phyloP scores from a whole-genome alignment of 352 stramenopile genomes.

The Globisporangium yorkense region DNA sequence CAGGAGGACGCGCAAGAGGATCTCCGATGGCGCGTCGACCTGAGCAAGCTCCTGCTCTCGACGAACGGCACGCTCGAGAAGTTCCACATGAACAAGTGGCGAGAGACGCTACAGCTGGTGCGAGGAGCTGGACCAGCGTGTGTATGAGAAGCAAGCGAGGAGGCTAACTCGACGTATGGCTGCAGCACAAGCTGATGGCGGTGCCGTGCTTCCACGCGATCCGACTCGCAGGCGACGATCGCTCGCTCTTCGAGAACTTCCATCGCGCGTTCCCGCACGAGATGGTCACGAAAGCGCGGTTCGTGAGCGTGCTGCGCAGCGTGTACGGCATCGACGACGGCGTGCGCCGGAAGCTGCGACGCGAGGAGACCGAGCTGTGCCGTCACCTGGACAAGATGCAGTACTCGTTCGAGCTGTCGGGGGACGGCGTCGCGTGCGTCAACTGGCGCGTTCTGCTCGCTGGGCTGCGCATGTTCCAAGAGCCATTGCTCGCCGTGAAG shows the following conservation, averaged over 20 bases:
- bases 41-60: slow-evolving; percentile 6
- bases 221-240: slow-evolving; percentile 50
- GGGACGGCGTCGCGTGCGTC: slow-evolving; percentile 41
- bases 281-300: slow-evolving; percentile 59
- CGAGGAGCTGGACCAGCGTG: not conserved
- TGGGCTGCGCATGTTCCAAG: slow-evolving; percentile 47
- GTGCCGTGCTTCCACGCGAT: slow-evolving; percentile 38
- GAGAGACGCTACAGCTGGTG: slow-evolving; percentile 47
- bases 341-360: slow-evolving; percentile 15
- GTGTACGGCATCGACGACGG: slow-evolving; percentile 38
- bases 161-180: not conserved
- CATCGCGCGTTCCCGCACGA: slow-evolving; percentile 65
- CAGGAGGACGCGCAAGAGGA: not conserved
- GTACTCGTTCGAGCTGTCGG: slow-evolving; percentile 50
- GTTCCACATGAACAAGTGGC: slow-evolving; percentile 63
- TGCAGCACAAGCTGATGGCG: slow-evolving; percentile 33
- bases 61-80: slow-evolving; percentile 47
- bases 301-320: slow-evolving; percentile 54
- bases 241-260: slow-evolving; percentile 62
- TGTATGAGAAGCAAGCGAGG: not conserved
- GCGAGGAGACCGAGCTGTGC: slow-evolving; percentile 28
- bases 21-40: slow-evolving; percentile 5
- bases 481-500: slow-evolving; percentile 44
- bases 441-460: slow-evolving; percentile 67
- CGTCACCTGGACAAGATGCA: slow-evolving; percentile 57